A percentile compares a stretch with the other conserved stretches of the same genome.
phyloP scores from a whole-genome alignment of 352 stramenopile genomes.

The Globisporangium spinosum region DNA sequence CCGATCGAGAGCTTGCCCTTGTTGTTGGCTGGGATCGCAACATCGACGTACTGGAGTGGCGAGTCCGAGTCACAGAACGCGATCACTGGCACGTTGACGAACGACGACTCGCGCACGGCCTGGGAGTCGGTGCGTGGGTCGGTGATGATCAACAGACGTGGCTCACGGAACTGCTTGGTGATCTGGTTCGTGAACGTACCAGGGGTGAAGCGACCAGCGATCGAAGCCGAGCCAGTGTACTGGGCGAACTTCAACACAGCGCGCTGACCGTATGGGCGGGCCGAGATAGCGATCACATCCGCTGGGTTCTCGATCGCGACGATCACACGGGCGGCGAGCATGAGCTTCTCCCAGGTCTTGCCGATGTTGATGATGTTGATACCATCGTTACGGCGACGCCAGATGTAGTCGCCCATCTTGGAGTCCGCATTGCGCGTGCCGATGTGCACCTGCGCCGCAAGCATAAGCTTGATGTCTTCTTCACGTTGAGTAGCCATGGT shows the following conservation, averaged over 20 bases:
- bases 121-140: slow-evolving; percentile 98
- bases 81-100: slow-evolving; percentile 99
- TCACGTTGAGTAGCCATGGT: slow-evolving; percentile 91
- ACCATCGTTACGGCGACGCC: slow-evolving; percentile 96
- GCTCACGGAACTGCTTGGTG: slow-evolving; percentile 99
- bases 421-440: slow-evolving; percentile 98
- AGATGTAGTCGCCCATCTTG: slow-evolving; percentile 99
- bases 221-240: slow-evolving; percentile 97
- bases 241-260: slow-evolving; percentile 99
- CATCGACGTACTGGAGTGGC: slow-evolving; percentile 98
- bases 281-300: slow-evolving; percentile 99
- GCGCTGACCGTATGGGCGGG: slow-evolving; percentile 98
- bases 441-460: slow-evolving; percentile 99
- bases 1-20: slow-evolving; percentile 99
- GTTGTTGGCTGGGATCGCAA: slow-evolving; percentile 99
- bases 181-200: slow-evolving; percentile 99
- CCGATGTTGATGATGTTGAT: slow-evolving; percentile 99
- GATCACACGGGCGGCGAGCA: slow-evolving; percentile 99
- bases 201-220: slow-evolving; percentile 99
- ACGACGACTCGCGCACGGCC: slow-evolving; percentile 97
- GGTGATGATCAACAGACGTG: slow-evolving; percentile 98
- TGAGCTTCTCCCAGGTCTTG: slow-evolving; percentile 99
- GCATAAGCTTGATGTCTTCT: slow-evolving; percentile 99
- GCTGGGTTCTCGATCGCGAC: slow-evolving; percentile 99
- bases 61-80: slow-evolving; percentile 99